Percentiles rank a stretch among this genome's conserved stretches.
Evolutionary conservation across 108 stramenopile species (phyloP).

Genomic region (Cyclotella cryptica): DNA sequence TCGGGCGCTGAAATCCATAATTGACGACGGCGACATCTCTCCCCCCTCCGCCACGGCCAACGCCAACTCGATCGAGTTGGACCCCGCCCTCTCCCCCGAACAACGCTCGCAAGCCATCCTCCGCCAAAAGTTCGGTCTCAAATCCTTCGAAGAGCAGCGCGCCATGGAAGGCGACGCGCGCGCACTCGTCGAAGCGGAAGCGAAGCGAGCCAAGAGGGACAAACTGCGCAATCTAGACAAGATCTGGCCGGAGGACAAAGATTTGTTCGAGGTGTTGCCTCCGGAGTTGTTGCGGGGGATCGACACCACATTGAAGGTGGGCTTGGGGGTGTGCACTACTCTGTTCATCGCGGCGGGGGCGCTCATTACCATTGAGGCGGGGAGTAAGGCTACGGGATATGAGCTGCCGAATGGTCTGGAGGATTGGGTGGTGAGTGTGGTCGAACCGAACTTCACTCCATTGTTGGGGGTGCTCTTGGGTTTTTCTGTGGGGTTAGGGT

Average conservation of each 20-base stretch:
- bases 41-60: neutral
- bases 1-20: neutral
- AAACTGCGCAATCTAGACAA: constrained; percentile 58
- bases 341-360: constrained; percentile 76
- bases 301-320: constrained; percentile 78
- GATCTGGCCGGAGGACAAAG: constrained; percentile 73
- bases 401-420: constrained; percentile 71
- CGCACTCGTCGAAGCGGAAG: constrained; percentile 5
- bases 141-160: constrained; percentile 79
- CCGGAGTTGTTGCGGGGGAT: constrained; percentile 65
- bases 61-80: neutral
- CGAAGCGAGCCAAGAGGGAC: constrained; percentile 42
- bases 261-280: constrained; percentile 73
- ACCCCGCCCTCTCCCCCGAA: constrained; percentile 48
- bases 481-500: constrained; percentile 77
- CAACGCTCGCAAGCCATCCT: constrained; percentile 67
- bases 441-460: constrained; percentile 89
- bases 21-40: too few relatives aligned
- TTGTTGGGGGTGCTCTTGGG: constrained; percentile 77
- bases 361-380: constrained; percentile 80
- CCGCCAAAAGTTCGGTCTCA: constrained; percentile 75
- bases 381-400: constrained; percentile 64
- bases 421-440: constrained; percentile 63
- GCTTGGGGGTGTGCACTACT: constrained; percentile 62
- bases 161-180: constrained; percentile 37